Percentiles rank a stretch among this genome's conserved stretches.
Evolutionary conservation across 148 eudicot genomes (phyloP).

Genomic region (Talinum fruticosum): DNA sequence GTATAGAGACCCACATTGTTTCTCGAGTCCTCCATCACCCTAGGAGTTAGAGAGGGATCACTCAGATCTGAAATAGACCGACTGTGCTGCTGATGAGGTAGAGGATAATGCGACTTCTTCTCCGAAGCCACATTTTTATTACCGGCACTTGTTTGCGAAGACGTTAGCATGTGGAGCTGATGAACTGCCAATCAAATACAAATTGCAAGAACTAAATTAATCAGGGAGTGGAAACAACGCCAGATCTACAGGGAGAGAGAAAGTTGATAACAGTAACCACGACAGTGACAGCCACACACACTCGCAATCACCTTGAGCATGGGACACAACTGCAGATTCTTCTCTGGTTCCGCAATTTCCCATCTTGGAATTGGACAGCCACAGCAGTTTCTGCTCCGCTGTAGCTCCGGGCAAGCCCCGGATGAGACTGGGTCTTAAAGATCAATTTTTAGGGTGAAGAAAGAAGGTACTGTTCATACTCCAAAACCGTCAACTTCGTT

Average conservation of each 20-base stretch:
- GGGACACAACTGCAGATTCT: slow-evolving; percentile 78
- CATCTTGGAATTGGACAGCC: slow-evolving; percentile 31
- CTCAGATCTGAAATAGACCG: slow-evolving; percentile 70
- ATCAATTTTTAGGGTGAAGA: background rate
- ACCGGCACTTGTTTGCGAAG: slow-evolving; percentile 21
- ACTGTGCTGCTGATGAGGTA: slow-evolving; percentile 41
- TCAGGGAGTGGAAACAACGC: background rate
- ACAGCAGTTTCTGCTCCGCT: background rate
- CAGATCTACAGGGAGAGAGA: background rate
- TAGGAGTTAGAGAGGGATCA: slow-evolving; percentile 64
- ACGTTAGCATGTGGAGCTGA: slow-evolving; percentile 52
- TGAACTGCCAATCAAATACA: slow-evolving; percentile 44
- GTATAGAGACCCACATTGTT: slow-evolving; percentile 71
- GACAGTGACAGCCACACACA: background rate
- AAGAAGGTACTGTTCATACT: background rate
- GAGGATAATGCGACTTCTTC: slow-evolving; percentile 12
- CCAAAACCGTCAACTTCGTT: background rate
- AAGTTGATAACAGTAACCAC: background rate
- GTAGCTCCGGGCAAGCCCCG: background rate
- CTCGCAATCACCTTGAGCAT: slow-evolving; percentile 55
- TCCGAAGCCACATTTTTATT: slow-evolving; percentile 26
- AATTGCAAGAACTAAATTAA: background rate
- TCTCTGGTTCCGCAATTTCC: slow-evolving; percentile 98
- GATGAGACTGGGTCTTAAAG: background rate
- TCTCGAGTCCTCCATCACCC: slow-evolving; percentile 48